A percentile compares a stretch with the other conserved stretches of the same genome.
phyloP scores from a whole-genome alignment of 805 yeast genomes.

The Huiozyma naganishii region DNA sequence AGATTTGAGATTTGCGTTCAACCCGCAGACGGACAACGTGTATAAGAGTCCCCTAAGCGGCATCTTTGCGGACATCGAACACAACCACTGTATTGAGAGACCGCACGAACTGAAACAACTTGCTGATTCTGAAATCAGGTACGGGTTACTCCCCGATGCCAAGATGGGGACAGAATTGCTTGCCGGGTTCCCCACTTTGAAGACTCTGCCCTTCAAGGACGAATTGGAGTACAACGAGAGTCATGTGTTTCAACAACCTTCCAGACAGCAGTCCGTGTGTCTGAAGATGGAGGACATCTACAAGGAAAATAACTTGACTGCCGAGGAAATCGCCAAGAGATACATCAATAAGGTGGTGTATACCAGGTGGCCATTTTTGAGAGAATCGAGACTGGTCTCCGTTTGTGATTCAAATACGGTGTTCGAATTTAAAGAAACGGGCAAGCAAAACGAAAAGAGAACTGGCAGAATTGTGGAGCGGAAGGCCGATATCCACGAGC shows the following conservation, averaged over 20 bases:
- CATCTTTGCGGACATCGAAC: constrained; percentile 65
- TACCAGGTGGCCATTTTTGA: constrained; percentile 83
- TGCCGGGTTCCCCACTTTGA: constrained; percentile 86
- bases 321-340: constrained; percentile 56
- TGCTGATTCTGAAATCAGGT: constrained; percentile 29
- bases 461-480: constrained; percentile 19
- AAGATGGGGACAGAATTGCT: constrained; percentile 55
- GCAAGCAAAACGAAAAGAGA: constrained; percentile 23
- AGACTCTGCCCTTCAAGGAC: constrained; percentile 50
- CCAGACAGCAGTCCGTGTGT: constrained; percentile 73
- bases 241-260: constrained; percentile 72
- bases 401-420: constrained; percentile 45
- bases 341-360: constrained; percentile 54
- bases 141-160: constrained; percentile 59
- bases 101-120: constrained; percentile 42
- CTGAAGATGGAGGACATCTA: constrained; percentile 48
- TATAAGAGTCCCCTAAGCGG: constrained; percentile 72
- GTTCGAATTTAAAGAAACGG: constrained; percentile 26
- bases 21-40: constrained; percentile 60
- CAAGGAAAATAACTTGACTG: constrained; percentile 37
- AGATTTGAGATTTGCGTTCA: constrained; percentile 57
- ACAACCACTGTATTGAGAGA: constrained; percentile 65
- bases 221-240: constrained; percentile 53
- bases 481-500: constrained; percentile 38
- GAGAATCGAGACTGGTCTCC: constrained; percentile 62